These are phyloP conservation scores for Annulohypoxylon bovei DNA, from an alignment of 495 filamentous ascomycete species.

Conservation along the genomic window DNA sequence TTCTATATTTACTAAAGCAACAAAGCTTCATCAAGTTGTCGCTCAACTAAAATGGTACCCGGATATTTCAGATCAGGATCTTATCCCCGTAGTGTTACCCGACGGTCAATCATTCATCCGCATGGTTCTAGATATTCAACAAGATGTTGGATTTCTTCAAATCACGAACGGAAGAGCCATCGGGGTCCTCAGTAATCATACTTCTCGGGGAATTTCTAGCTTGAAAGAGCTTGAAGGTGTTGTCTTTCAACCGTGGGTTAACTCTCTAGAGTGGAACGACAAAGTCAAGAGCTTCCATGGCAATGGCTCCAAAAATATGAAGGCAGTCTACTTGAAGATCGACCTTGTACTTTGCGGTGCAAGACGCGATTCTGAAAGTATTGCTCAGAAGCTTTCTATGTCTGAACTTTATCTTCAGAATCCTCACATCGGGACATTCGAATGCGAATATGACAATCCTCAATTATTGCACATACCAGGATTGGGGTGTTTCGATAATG, in stretches of 20 bases:
- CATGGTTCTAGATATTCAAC: neutral
- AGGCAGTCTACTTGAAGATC: neutral
- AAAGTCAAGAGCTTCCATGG: neutral
- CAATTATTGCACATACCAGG: neutral
- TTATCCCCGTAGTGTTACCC: neutral
- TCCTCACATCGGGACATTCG: neutral
- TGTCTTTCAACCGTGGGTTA: neutral
- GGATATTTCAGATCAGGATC: neutral
- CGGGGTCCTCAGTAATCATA: neutral
- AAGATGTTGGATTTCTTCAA: neutral
- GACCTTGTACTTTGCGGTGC: neutral
- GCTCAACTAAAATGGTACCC: neutral
- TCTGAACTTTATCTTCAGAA: neutral
- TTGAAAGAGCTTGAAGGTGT: neutral
- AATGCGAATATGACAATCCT: neutral
- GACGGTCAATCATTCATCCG: neutral
- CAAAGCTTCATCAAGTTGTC: neutral
- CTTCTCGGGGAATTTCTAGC: neutral
- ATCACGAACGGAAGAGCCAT: neutral
- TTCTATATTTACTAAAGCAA: neutral
- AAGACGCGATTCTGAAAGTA: neutral
- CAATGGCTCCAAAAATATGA: neutral
- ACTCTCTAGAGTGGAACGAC: neutral
- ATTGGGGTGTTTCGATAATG: neutral
- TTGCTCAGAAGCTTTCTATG: neutral